Evolutionary conservation across 257 asterid genomes (phyloP).

Genomic region (Catharanthus roseus): DNA sequence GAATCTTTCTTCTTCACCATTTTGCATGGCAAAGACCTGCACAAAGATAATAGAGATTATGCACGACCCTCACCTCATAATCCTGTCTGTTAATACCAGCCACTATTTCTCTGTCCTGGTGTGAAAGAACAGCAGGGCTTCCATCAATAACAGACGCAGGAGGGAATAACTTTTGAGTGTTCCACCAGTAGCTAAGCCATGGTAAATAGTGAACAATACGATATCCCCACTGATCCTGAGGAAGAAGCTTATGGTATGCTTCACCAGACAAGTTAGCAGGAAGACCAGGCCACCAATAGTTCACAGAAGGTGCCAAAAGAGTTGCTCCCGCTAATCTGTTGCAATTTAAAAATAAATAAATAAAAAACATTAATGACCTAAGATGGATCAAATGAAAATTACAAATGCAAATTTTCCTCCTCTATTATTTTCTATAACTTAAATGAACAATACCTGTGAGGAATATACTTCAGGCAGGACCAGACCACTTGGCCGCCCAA

Average conservation of each 20-base stretch:
- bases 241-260: conserved; percentile 38
- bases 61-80: conserved; percentile 10
- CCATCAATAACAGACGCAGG: conserved; percentile 27
- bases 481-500: conserved; percentile 85
- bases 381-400: too few species aligned
- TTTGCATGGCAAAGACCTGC: not conserved
- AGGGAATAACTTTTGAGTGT: conserved; percentile 81
- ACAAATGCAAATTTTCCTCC: not conserved
- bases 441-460: conserved; percentile 57
- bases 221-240: conserved; percentile 71
- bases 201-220: conserved; percentile 73
- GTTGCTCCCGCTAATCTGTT: conserved; percentile 88
- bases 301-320: conserved; percentile 64
- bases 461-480: conserved; percentile 86
- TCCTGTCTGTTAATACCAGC: conserved; percentile 19
- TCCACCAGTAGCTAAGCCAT: conserved; percentile 93
- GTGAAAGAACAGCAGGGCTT: conserved; percentile 32
- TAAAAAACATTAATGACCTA: too few species aligned
- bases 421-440: not conserved
- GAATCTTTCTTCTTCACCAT: not conserved
- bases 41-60: not conserved
- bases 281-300: conserved; percentile 82
- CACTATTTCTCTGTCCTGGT: conserved; percentile 51
- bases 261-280: conserved; percentile 62
- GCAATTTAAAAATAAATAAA: too few species aligned